A percentile compares a stretch with the other conserved stretches of the same genome.
Evolutionary conservation across 2,329 filamentous ascomycete genomes (phyloP).

Genomic region (Aureobasidium sp.): DNA sequence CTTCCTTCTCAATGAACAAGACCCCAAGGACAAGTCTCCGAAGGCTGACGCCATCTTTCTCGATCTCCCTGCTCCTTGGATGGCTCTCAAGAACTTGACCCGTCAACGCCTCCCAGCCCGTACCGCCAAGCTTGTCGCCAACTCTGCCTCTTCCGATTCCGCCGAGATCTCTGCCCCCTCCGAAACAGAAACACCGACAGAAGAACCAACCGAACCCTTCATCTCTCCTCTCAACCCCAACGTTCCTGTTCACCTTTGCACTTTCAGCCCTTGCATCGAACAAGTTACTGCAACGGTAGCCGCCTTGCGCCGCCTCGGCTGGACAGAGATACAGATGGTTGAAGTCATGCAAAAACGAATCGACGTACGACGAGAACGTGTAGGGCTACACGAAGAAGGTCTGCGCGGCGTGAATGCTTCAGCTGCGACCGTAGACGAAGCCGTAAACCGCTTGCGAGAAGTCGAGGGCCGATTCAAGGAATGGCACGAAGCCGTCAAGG

Average conservation of each 20-base stretch:
- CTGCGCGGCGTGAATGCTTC: slow-evolving; percentile 60
- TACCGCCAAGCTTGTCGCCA: slow-evolving; percentile 10
- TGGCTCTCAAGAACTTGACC: slow-evolving; percentile 68
- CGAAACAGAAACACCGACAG: neutral
- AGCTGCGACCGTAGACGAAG: slow-evolving; percentile 71
- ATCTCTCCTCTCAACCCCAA: slow-evolving; percentile 59
- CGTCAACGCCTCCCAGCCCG: slow-evolving; percentile 32
- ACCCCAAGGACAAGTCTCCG: slow-evolving; percentile 34
- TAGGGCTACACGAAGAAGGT: slow-evolving; percentile 65
- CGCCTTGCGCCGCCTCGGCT: slow-evolving; percentile 70
- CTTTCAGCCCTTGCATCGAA: slow-evolving; percentile 95
- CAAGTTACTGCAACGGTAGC: slow-evolving; percentile 85
- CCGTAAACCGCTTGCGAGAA: slow-evolving; percentile 63
- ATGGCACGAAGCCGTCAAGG: slow-evolving; percentile 49
- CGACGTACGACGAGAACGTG: slow-evolving; percentile 73
- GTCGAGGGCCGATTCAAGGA: slow-evolving; percentile 64
- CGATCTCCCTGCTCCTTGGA: slow-evolving; percentile 75
- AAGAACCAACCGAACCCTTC: slow-evolving; percentile 9
- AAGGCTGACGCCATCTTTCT: slow-evolving; percentile 67
- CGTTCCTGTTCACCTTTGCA: slow-evolving; percentile 74
- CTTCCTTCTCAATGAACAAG: slow-evolving; percentile 48
- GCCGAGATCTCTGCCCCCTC: neutral
- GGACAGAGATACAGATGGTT: slow-evolving; percentile 90
- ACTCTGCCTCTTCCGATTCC: slow-evolving; percentile 7
- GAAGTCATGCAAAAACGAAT: slow-evolving; percentile 75